A percentile compares a stretch with the other conserved stretches of the same genome.
These are phyloP conservation scores for Trichoderma atroviride DNA, from an alignment of 2,329 filamentous ascomycete species.

Conservation along the genomic window DNA sequence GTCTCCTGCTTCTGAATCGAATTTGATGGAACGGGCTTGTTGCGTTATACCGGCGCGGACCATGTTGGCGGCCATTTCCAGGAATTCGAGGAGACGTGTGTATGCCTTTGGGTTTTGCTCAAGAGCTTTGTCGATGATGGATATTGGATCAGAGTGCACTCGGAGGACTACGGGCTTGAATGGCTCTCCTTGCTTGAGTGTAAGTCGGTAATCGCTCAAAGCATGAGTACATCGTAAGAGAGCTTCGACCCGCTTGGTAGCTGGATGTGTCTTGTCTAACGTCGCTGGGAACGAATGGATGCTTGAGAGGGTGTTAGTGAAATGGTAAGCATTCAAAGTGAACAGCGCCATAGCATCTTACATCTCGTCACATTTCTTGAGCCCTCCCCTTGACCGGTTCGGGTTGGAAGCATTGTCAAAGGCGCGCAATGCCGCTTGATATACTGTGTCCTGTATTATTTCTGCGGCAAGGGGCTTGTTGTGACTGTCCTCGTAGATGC, in stretches of 20 bases:
- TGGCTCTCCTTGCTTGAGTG: slow-evolving; percentile 76
- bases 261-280: slow-evolving; percentile 55
- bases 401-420: slow-evolving; percentile 85
- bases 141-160: slow-evolving; percentile 74
- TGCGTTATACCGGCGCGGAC: slow-evolving; percentile 58
- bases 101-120: slow-evolving; percentile 77
- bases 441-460: slow-evolving; percentile 61
- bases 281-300: slow-evolving; percentile 65
- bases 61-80: slow-evolving; percentile 69
- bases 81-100: slow-evolving; percentile 71
- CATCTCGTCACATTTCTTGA: slow-evolving; percentile 79
- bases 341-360: slow-evolving; percentile 43
- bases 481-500: slow-evolving; percentile 59
- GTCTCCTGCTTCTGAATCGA: slow-evolving; percentile 28
- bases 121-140: slow-evolving; percentile 71
- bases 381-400: slow-evolving; percentile 72
- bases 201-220: slow-evolving; percentile 75
- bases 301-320: slow-evolving; percentile 42
- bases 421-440: slow-evolving; percentile 65
- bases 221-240: slow-evolving; percentile 74
- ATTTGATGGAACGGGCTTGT: slow-evolving; percentile 21
- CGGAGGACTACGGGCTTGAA: slow-evolving; percentile 78
- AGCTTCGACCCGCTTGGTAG: slow-evolving; percentile 59
- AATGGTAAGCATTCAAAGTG: not conserved
- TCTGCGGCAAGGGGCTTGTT: slow-evolving; percentile 53